Evolutionary conservation across 2,329 filamentous ascomycete species (phyloP).

Genomic region (Fusarium sp.): DNA sequence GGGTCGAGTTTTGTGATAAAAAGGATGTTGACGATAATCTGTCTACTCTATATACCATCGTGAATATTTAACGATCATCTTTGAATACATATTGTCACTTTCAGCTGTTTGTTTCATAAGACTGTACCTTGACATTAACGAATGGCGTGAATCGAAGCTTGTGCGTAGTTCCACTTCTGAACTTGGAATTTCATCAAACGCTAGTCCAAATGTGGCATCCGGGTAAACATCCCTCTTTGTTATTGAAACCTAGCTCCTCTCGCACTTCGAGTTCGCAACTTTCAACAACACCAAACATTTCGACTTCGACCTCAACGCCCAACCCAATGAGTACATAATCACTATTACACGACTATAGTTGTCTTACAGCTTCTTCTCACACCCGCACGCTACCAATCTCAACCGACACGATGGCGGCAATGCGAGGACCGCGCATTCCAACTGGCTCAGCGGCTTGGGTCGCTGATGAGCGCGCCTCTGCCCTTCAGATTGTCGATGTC

Average conservation of each 20-base stretch:
- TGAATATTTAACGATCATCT: neutral
- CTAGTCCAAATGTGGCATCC: constrained; percentile 14
- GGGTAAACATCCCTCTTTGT: constrained; percentile 38
- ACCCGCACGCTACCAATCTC: constrained; percentile 14
- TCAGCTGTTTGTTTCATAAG: constrained; percentile 2
- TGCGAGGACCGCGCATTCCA: constrained; percentile 70
- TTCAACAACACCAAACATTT: constrained; percentile 32
- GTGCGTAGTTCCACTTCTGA: constrained; percentile 24
- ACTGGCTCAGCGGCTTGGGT: constrained; percentile 91
- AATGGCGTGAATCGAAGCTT: constrained; percentile 28
- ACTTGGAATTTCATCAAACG: constrained; percentile 11
- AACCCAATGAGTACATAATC: constrained; percentile 44
- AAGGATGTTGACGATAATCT: too few species aligned
- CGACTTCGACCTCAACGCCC: constrained; percentile 17
- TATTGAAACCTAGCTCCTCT: constrained; percentile 37
- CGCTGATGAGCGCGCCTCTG: constrained; percentile 82
- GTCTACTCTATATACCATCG: neutral
- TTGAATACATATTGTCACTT: neutral
- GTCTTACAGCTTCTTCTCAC: constrained; percentile 17
- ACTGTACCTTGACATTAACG: constrained; percentile 37
- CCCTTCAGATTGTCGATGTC: constrained; percentile 78
- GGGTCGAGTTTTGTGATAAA: neutral
- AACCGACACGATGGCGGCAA: constrained; percentile 55
- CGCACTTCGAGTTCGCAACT: constrained; percentile 36
- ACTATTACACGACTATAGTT: constrained; percentile 32